Conservation (phyloP, 208 protist species). For the Trichomonas vaginalis region DNA sequence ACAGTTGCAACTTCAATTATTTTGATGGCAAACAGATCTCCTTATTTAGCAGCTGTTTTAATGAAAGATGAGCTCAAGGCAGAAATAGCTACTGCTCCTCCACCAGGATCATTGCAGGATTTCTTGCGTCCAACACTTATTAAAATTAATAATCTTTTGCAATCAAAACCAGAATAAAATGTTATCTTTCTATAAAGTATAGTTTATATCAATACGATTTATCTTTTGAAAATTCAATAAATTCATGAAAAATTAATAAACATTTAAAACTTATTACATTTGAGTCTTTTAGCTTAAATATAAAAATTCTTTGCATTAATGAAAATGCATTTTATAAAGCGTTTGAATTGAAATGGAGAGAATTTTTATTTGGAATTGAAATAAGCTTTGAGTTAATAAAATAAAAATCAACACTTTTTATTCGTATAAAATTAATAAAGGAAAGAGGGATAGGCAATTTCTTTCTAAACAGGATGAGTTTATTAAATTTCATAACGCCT, state of each 20-base stretch:
- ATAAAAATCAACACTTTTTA: background rate
- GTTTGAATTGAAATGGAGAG: too few species aligned
- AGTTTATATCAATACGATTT: too few species aligned
- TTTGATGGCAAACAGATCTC: background rate
- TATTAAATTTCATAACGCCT: background rate
- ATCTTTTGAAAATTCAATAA: too few species aligned
- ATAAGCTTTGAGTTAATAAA: too few species aligned
- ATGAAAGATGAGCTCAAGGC: background rate
- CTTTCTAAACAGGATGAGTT: background rate
- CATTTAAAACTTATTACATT: too few species aligned
- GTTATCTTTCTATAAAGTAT: background rate
- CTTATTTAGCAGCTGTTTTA: background rate
- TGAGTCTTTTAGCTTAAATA: too few species aligned
- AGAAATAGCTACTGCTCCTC: background rate
- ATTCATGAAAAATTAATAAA: too few species aligned
- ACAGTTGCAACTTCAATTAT: background rate
- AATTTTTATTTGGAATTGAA: too few species aligned
- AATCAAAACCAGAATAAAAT: background rate
- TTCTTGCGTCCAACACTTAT: background rate
- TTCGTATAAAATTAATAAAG: background rate
- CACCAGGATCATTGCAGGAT: background rate
- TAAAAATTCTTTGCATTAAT: too few species aligned
- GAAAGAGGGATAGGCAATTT: background rate
- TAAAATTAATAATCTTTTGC: background rate
- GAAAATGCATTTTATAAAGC: too few species aligned